A percentile compares a stretch with the other conserved stretches of the same genome.
phyloP scores from a whole-genome alignment of 1,139 yeast species.

The Protomyces inundatus region DNA sequence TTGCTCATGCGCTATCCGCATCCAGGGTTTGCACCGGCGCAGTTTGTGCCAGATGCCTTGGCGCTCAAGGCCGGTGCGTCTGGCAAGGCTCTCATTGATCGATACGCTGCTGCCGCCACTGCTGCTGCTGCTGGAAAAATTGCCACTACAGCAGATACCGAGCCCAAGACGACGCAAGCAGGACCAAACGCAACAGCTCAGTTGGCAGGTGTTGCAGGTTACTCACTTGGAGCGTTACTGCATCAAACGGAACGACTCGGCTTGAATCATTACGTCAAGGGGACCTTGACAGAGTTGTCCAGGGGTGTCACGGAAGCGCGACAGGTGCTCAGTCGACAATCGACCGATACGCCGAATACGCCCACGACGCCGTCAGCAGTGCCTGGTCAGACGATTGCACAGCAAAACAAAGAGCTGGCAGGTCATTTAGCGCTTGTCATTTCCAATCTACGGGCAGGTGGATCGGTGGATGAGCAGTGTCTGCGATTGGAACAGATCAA shows the following conservation, averaged over 20 bases:
- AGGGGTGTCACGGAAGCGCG: constrained; percentile 17
- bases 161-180: background rate
- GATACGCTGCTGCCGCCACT: constrained; percentile 33
- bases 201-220: constrained; percentile 25
- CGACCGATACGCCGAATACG: background rate
- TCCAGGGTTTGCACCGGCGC: constrained; percentile 32
- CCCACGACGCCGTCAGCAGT: background rate
- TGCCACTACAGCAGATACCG: too few relatives aligned
- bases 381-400: background rate
- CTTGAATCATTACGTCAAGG: constrained; percentile 9
- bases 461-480: background rate
- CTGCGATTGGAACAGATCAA: constrained; percentile 11
- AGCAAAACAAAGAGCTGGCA: constrained; percentile 16
- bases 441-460: constrained; percentile 18
- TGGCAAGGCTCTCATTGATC: constrained; percentile 36
- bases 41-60: constrained; percentile 37
- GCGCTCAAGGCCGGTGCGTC: constrained; percentile 24
- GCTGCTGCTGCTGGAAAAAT: constrained; percentile 11
- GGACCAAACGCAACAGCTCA: constrained; percentile 26
- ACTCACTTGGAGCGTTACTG: constrained; percentile 2
- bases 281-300: constrained; percentile 13
- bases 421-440: constrained; percentile 8
- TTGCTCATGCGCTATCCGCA: constrained; percentile 38
- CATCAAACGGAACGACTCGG: constrained; percentile 22
- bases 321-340: constrained; percentile 3